These are phyloP conservation scores for Nidularia pulvinata DNA, from an alignment of 768 basidiomycete species.

Conservation along the genomic window DNA sequence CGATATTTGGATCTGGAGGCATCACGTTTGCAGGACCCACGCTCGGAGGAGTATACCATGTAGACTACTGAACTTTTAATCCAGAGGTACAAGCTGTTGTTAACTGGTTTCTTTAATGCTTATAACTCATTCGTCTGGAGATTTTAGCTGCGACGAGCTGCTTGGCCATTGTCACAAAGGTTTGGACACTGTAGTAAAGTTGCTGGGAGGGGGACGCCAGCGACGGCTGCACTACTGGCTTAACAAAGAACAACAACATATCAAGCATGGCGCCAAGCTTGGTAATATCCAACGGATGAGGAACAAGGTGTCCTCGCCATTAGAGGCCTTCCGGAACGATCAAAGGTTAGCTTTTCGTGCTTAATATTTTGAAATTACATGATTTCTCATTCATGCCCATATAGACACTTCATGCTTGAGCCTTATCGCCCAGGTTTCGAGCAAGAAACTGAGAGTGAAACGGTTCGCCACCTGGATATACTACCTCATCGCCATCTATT, in stretches of 20 bases:
- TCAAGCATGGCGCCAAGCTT: slow-evolving; percentile 27
- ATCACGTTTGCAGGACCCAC: slow-evolving; percentile 47
- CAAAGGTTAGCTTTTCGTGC: slow-evolving; percentile 40
- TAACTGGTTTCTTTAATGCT: background rate
- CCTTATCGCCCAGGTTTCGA: slow-evolving; percentile 59
- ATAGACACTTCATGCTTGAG: slow-evolving; percentile 51
- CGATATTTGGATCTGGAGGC: slow-evolving; percentile 70
- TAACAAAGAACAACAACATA: slow-evolving; percentile 21
- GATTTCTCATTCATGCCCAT: background rate
- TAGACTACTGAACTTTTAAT: slow-evolving; percentile 42
- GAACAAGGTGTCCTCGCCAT: slow-evolving; percentile 24
- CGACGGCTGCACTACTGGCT: slow-evolving; percentile 35
- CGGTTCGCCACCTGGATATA: slow-evolving; percentile 21
- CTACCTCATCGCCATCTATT: slow-evolving; percentile 74
- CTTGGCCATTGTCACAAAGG: slow-evolving; percentile 39
- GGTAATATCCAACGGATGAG: slow-evolving; percentile 33
- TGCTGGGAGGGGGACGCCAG: slow-evolving; percentile 43
- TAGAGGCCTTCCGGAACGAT: slow-evolving; percentile 47
- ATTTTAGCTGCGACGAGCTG: slow-evolving; percentile 47
- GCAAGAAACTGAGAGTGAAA: slow-evolving; percentile 14
- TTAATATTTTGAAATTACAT: background rate
- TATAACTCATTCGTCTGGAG: background rate
- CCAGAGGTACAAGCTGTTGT: slow-evolving; percentile 28
- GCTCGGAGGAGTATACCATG: slow-evolving; percentile 37
- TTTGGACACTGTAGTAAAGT: slow-evolving; percentile 39